Evolutionary conservation across 768 basidiomycete genomes (phyloP), one percentile per base, ranked within the genome.

Genomic region (Lactarius deliciosus): DNA sequence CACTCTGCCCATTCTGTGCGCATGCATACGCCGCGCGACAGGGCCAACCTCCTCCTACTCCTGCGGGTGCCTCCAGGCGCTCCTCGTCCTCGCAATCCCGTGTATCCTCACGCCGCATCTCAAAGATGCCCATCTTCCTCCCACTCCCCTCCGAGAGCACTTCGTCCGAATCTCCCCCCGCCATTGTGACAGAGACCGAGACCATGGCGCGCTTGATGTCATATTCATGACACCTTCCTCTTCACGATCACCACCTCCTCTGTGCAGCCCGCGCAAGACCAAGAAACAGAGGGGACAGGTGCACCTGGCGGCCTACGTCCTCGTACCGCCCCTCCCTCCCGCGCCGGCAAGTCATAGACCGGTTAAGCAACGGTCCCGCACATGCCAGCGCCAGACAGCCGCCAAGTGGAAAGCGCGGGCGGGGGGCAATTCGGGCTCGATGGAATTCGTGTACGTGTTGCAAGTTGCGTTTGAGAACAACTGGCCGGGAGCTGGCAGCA

Each of bases 391-490:
- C 22, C 34, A 20, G 1, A 5, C 22, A 5, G 2, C 11, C 11
- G 22, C 30, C 8, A 63, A 45, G 5, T 18, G 13, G 0, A 43
- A 63, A 16, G 5, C 7, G 4, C 57, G 30, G 5, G 50, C 32
- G 0, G 64, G 56, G 32, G 54, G 56, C 32, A 64, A 64, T 11
- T 25, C 38, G 13, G 41, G 66, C 20, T 9, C 62, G 25, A 22
- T 5, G 2, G 55, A n/a, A 1, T 66, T 61, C 59, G 58, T n/a
- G 3, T n/a, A 53, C 5, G 62, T 43, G 2, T 61, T 68, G 22
- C 57, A 60, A 11, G 38, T 43, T 20, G 66, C 66, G 18, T 68
- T 69, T 32, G 58, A 43, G 25, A 62, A 63, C 10, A 67, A 69
- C 8, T 55, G 45, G n/a, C 34, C n/a, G 2, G 38, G 32, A 25